phyloP scores from a whole-genome alignment of 116 monocot species.

The Iris pallida region DNA sequence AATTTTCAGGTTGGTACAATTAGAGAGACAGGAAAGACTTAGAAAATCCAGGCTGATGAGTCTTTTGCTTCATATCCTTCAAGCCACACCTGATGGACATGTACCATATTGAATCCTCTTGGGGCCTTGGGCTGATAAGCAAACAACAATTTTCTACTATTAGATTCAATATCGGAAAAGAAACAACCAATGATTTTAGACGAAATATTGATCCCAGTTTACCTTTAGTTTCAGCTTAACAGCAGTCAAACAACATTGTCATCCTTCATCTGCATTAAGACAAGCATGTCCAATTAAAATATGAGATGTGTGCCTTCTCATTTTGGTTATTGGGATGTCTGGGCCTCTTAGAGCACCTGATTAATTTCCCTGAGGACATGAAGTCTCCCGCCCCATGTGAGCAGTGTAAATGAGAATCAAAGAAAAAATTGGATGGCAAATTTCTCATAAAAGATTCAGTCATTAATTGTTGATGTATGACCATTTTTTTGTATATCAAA shows the following conservation, averaged over 20 bases:
- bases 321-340: neutral
- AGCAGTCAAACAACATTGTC: constrained; percentile 43
- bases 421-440: too few relatives aligned
- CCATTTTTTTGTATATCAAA: too few relatives aligned
- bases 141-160: neutral
- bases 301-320: neutral
- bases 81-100: constrained; percentile 67
- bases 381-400: too few relatives aligned
- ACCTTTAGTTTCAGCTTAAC: constrained; percentile 55
- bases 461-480: too few relatives aligned
- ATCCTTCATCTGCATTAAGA: constrained; percentile 28
- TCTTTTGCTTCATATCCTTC: constrained; percentile 35
- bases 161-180: neutral
- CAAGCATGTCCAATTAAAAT: neutral
- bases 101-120: constrained; percentile 28
- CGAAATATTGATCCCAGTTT: neutral
- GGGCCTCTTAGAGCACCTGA: too few relatives aligned
- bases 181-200: neutral
- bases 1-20: neutral
- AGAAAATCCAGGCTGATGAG: constrained; percentile 33
- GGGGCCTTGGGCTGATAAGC: constrained; percentile 39
- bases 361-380: too few relatives aligned
- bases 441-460: too few relatives aligned
- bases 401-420: too few relatives aligned
- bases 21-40: constrained; percentile 2